Evolutionary conservation across 1,284 basidiomycete genomes (phyloP).

Genomic region (Leucoagaricus sp.): DNA sequence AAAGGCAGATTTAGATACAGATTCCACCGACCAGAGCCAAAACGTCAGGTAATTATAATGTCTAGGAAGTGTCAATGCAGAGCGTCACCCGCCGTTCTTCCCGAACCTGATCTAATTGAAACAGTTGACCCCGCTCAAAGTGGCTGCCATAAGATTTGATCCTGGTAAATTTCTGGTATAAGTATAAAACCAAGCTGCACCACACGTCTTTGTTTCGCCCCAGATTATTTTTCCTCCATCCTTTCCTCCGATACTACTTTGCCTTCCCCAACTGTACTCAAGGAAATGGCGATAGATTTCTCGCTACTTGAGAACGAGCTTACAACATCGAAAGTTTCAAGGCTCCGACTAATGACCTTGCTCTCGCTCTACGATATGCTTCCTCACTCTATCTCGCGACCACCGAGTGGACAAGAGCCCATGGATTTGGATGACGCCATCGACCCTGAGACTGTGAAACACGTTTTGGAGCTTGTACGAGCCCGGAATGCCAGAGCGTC

Average conservation of each 20-base stretch:
- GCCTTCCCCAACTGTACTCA: not conserved
- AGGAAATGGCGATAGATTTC: conserved; percentile 2
- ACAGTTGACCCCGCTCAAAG: conserved; percentile 2
- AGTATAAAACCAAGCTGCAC: not conserved
- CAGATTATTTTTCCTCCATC: not conserved
- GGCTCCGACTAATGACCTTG: conserved; percentile 29
- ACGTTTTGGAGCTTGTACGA: conserved; percentile 21
- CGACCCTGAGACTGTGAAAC: conserved; percentile 25
- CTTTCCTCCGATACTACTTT: not conserved
- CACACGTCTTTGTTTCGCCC: not conserved
- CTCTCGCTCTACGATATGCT: conserved; percentile 30
- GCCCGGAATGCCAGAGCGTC: not conserved
- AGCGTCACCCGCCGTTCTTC: not conserved
- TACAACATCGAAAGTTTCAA: conserved; percentile 9
- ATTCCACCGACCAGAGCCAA: not conserved
- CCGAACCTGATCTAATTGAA: not conserved
- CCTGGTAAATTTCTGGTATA: conserved; percentile 1
- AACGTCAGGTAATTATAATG: not conserved
- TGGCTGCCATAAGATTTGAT: conserved; percentile 8
- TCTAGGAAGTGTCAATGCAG: not conserved
- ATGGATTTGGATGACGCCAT: conserved; percentile 25
- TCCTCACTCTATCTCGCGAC: conserved; percentile 30
- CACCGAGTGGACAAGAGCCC: conserved; percentile 25
- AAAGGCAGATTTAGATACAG: not conserved
- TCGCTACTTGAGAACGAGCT: conserved; percentile 5